Evolutionary conservation across 305 asterid genomes (phyloP), one percentile per base, ranked within the genome.

Genomic region (Solanum hybrid): DNA sequence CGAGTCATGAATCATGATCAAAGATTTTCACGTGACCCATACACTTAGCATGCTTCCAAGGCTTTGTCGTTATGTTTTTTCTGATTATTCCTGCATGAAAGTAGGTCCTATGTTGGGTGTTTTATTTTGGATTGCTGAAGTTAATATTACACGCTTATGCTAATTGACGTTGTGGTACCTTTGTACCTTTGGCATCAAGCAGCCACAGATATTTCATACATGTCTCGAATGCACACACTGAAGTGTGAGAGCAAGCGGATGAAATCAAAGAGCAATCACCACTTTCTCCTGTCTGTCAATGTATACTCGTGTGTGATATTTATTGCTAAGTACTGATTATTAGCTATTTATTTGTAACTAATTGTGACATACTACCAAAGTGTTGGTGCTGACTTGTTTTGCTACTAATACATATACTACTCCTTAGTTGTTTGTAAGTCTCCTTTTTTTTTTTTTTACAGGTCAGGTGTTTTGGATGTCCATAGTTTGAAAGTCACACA

Each of bases 381-480:
- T 27, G 33, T 83, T 29, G 72, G 72, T 45, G 37, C 87, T 45
- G 15, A 45, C 88, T 83, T 83, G 29, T 83, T 45, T 82, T 45
- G 7, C 88, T 3, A 29, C 8, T 29, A 29, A 9, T 83, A 29
- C 24, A 45, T 10, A 83, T 83, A 29, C 17, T 72, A 82, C 39
- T 83, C 39, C 39, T 45, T 45, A 29, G 27, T 41, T 45, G 39
- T 83, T 41, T 41, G 73, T 82, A 45, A 83, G 75, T 83, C 29
- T 45, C 24, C 0, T 32, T 45, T 51, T 12, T 73, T n/a, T 22
- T 90, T 73, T 36, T 82, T n/a, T 61, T 90, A 87, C 93, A 96
- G 99, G 99, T 96, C 99, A 37, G 99, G 99, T 89, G 97, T 97
- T 90, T 92, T 96, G 88, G 96, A 97, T 93, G 93, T 93, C 87